phyloP scores from a whole-genome alignment of 2,329 filamentous ascomycete species.

The Aureobasidium sp. region DNA sequence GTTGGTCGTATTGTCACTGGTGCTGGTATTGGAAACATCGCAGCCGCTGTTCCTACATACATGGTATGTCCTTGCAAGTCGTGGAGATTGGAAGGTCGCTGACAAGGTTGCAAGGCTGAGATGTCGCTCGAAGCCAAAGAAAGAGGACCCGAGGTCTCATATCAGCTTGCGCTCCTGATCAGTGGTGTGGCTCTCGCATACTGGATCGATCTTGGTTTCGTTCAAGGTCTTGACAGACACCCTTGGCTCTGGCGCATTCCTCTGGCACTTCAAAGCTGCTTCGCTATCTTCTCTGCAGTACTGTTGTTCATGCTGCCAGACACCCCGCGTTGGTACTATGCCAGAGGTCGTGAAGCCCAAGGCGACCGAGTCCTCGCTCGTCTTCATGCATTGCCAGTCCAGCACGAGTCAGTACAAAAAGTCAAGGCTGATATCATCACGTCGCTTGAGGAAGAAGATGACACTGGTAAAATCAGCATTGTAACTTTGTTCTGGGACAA shows the following conservation, averaged over 20 bases:
- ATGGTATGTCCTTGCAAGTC: slow-evolving; percentile 20
- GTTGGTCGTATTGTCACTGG: slow-evolving; percentile 25
- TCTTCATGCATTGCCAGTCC: slow-evolving; percentile 17
- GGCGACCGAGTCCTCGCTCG: slow-evolving; percentile 19
- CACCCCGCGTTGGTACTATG: slow-evolving; percentile 31
- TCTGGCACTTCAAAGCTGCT: slow-evolving; percentile 27
- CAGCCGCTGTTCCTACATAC: slow-evolving; percentile 27
- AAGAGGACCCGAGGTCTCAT: slow-evolving; percentile 26
- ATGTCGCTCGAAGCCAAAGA: slow-evolving; percentile 21
- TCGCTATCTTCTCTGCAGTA: slow-evolving; percentile 25
- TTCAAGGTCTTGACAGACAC: slow-evolving; percentile 22
- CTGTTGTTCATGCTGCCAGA: slow-evolving; percentile 26
- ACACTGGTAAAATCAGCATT: slow-evolving; percentile 26
- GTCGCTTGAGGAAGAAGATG: slow-evolving; percentile 25
- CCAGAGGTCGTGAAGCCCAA: slow-evolving; percentile 17
- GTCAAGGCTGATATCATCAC: slow-evolving; percentile 24
- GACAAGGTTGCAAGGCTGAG: slow-evolving; percentile 21
- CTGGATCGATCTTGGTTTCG: slow-evolving; percentile 24
- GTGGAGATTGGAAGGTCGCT: slow-evolving; percentile 12
- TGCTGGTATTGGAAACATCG: slow-evolving; percentile 26
- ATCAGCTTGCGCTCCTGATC: slow-evolving; percentile 22
- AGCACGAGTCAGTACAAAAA: slow-evolving; percentile 20
- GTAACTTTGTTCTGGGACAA: slow-evolving; percentile 30
- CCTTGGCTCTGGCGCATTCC: slow-evolving; percentile 29
- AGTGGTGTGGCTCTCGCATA: slow-evolving; percentile 25